Conservation (phyloP, 1,284 basidiomycete genomes). For the Thelephora terrestris region DNA sequence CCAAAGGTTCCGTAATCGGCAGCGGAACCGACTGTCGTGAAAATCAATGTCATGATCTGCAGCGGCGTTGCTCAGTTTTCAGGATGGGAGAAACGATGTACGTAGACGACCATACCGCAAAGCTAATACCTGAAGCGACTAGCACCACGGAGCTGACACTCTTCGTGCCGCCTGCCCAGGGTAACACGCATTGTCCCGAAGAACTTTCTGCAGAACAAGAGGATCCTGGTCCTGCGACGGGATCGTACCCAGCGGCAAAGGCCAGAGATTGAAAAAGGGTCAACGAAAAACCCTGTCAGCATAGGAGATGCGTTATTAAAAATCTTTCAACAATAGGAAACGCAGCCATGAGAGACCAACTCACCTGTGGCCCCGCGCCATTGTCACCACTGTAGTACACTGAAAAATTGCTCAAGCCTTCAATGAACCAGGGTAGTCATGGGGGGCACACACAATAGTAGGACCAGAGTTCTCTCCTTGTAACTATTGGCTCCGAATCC, state of each 20-base stretch:
- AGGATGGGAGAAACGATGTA: too few species aligned
- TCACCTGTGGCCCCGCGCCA: slow-evolving; percentile 53
- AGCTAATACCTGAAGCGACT: slow-evolving; percentile 66
- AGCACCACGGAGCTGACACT: slow-evolving; percentile 66
- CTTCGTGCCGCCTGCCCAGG: slow-evolving; percentile 62
- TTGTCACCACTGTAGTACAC: slow-evolving; percentile 69
- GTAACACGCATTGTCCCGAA: slow-evolving; percentile 64
- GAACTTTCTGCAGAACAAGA: slow-evolving; percentile 42
- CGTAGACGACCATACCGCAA: slow-evolving; percentile 48
- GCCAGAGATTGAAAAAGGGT: slow-evolving; percentile 69
- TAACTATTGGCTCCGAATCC: slow-evolving; percentile 42
- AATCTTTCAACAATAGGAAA: neutral
- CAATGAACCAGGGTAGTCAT: neutral
- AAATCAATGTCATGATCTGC: slow-evolving; percentile 67
- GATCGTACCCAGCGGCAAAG: slow-evolving; percentile 59
- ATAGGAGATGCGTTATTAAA: neutral
- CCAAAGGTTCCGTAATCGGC: slow-evolving; percentile 78
- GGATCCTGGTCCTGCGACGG: slow-evolving; percentile 52
- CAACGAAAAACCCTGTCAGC: slow-evolving; percentile 38
- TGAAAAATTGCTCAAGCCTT: slow-evolving; percentile 15
- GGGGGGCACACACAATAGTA: slow-evolving; percentile 47
- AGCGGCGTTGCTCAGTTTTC: neutral
- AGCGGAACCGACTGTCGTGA: slow-evolving; percentile 73
- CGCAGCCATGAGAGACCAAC: slow-evolving; percentile 3
- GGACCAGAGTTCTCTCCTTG: slow-evolving; percentile 56